These are phyloP conservation scores for Ascochyta fabae DNA, from an alignment of 2,329 filamentous ascomycete genomes.

Conservation along the genomic window DNA sequence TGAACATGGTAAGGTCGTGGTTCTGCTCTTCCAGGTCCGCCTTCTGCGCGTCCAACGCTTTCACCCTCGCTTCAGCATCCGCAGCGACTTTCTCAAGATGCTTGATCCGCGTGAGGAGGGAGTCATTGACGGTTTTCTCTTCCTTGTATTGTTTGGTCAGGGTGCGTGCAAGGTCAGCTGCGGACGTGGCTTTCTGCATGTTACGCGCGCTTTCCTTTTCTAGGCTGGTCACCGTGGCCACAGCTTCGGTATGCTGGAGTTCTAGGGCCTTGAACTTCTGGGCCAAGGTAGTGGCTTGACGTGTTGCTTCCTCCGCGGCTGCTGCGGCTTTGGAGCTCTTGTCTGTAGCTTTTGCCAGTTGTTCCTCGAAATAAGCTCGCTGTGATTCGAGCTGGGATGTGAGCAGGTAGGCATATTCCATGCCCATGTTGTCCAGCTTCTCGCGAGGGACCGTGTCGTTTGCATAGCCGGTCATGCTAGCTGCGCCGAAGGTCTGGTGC, in stretches of 20 bases:
- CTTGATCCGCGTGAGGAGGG: slow-evolving; percentile 81
- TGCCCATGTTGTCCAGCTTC: slow-evolving; percentile 78
- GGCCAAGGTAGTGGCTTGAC: slow-evolving; percentile 58
- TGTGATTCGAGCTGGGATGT: slow-evolving; percentile 93
- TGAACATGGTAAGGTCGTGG: slow-evolving; percentile 84
- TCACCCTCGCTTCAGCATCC: slow-evolving; percentile 58
- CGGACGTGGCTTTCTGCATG: slow-evolving; percentile 67
- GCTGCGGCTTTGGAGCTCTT: slow-evolving; percentile 80
- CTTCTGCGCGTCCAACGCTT: slow-evolving; percentile 59
- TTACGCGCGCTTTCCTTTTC: slow-evolving; percentile 73
- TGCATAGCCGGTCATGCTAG: slow-evolving; percentile 53
- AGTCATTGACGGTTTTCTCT: slow-evolving; percentile 83
- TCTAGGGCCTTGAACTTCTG: slow-evolving; percentile 62
- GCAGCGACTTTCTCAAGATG: slow-evolving; percentile 67
- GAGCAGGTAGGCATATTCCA: slow-evolving; percentile 93
- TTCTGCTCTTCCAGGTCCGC: slow-evolving; percentile 84
- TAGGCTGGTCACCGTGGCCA: slow-evolving; percentile 68
- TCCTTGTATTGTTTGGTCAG: slow-evolving; percentile 80
- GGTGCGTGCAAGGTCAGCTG: slow-evolving; percentile 75
- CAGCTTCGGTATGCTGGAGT: slow-evolving; percentile 57
- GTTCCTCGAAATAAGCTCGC: slow-evolving; percentile 90
- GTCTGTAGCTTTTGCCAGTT: slow-evolving; percentile 85
- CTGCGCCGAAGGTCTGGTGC: slow-evolving; percentile 29
- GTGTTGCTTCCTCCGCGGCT: slow-evolving; percentile 67
- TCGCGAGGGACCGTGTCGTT: slow-evolving; percentile 75